Evolutionary conservation across 2,329 filamentous ascomycete genomes (phyloP), one percentile per base, ranked within the genome.

Genomic region (Gnomoniopsis smithogilvyi): DNA sequence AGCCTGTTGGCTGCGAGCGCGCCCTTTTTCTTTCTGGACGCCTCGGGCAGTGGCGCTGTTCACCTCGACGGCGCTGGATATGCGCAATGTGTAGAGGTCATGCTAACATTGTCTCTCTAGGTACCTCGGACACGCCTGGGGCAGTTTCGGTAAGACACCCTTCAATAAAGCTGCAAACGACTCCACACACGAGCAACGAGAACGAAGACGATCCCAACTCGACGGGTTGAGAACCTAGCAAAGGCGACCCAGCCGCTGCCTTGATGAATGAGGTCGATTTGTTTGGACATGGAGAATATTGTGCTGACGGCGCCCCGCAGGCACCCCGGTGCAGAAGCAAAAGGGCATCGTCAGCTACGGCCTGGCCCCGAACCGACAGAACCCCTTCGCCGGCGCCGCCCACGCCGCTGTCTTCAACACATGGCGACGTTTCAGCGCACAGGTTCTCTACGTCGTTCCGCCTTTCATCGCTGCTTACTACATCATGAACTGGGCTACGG

Each of bases 371-470:
- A 98, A 99, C 84, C 89, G 90, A 73, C 94, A 96, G 81, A 88
- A 90, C 71, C 90, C 92, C 64, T 83, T 96, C 67, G 92, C 92
- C 64, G 91, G 91, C 69, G 80, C 88, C 62, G 76, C 83, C 65
- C 79, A 94, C 76, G 90, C 88, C 67, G 94, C 93, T 71, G 78
- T 98, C 80, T 98, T 98, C 88, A 99, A 99, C 85, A 88, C 86
- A 69, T 96, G 90, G 84, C 88, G 95, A 76, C 87, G 95, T 70
- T 90, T 89, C 78, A 88, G 87, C 74, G 76, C 83, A 68, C 95
- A 98, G 82, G 86, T 96, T 67, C 86, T 98, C 68, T 99, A 93
- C 84, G 87, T 93, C 76, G 83, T 88, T 26, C 90, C 95, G 61
- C 89, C 93, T 43, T 78, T 96, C 67, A 69, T 95, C 64, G 75